These are phyloP conservation scores for Tetrastigma voinierianum DNA, from an alignment of 164 flowering plant genomes.

Conservation along the genomic window DNA sequence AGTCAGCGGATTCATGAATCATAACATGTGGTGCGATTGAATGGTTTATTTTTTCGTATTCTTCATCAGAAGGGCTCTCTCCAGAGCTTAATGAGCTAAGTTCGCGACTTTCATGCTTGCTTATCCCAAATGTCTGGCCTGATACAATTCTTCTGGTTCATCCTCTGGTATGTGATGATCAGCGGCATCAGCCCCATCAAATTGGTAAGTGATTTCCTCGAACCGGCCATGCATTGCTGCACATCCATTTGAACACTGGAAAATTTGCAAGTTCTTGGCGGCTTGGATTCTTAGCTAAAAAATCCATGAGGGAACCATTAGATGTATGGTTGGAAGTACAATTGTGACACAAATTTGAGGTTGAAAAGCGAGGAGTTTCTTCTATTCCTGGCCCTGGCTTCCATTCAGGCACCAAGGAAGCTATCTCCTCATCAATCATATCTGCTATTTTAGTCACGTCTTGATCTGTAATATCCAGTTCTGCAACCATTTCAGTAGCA, in stretches of 20 bases:
- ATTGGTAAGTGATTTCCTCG: conserved; percentile 67
- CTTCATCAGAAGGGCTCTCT: conserved; percentile 41
- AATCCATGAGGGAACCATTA: conserved; percentile 51
- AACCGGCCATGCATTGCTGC: conserved; percentile 80
- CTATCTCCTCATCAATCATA: conserved; percentile 55
- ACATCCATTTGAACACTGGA: conserved; percentile 52
- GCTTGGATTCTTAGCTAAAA: conserved; percentile 24
- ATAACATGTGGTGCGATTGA: too few species aligned
- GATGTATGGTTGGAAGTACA: conserved; percentile 48
- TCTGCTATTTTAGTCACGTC: conserved; percentile 52
- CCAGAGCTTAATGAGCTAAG: conserved; percentile 47
- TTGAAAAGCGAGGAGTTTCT: conserved; percentile 31
- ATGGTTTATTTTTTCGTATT: conserved; percentile 20
- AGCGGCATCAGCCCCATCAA: conserved; percentile 49
- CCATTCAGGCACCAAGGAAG: conserved; percentile 54
- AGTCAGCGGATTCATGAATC: too few species aligned
- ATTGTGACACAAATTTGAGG: conserved; percentile 29
- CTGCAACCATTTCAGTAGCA: conserved; percentile 64
- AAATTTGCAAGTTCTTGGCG: conserved; percentile 17
- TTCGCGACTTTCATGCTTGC: conserved; percentile 42
- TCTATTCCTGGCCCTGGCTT: conserved; percentile 36
- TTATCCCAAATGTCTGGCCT: conserved; percentile 42
- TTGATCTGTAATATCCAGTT: conserved; percentile 54
- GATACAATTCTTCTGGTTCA: conserved; percentile 25
- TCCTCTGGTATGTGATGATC: conserved; percentile 40